A percentile compares a stretch with the other conserved stretches of the same genome.
Conservation (phyloP, 176 grass and related monocot genomes). For the Calamus simplicifolius region DNA sequence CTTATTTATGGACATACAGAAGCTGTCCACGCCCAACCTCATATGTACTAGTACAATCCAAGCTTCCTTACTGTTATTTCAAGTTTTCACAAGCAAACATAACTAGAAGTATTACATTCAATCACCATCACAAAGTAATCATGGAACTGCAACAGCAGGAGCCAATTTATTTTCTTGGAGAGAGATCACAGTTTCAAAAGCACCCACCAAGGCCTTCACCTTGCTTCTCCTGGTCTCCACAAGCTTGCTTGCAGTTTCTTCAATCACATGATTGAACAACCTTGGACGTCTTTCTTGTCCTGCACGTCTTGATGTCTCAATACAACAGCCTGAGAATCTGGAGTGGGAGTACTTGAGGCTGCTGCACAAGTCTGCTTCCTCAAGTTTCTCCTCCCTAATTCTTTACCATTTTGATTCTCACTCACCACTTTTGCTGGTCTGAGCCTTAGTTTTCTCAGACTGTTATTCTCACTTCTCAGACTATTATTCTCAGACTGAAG, state of each 20-base stretch:
- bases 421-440: constrained; percentile 13
- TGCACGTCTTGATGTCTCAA: constrained; percentile 38
- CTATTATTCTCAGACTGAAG: constrained; percentile 14
- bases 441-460: constrained; percentile 31
- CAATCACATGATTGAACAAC: constrained; percentile 55
- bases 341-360: constrained; percentile 1
- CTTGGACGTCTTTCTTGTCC: constrained; percentile 26
- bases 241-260: constrained; percentile 56
- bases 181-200: constrained; percentile 67
- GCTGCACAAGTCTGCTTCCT: neutral
- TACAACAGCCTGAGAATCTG: constrained; percentile 24
- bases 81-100: no score
- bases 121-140: constrained; percentile 11
- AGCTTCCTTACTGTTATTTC: no score
- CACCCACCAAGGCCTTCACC: constrained; percentile 73
- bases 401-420: constrained; percentile 14
- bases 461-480: constrained; percentile 16
- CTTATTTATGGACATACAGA: no score
- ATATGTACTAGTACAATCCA: no score
- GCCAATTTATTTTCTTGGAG: constrained; percentile 42
- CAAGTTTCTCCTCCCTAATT: neutral
- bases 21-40: no score
- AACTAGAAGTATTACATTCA: neutral
- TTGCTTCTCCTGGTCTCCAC: constrained; percentile 54
- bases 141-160: constrained; percentile 10